Conservation (phyloP, 1,284 basidiomycete genomes). For the Cryptococcus hybrid region DNA sequence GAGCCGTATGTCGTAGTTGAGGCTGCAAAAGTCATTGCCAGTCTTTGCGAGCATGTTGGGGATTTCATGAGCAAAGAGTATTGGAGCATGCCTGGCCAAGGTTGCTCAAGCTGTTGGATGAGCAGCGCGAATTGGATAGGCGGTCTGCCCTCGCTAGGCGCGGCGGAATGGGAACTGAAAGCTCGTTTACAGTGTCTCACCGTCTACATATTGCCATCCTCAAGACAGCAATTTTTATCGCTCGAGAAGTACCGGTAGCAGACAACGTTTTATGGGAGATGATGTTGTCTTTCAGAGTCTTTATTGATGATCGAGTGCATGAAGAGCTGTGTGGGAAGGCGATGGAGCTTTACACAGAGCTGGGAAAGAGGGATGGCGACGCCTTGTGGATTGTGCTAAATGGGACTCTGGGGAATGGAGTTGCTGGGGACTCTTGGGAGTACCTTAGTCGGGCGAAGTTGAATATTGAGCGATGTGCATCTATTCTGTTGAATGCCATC, state of each 20-base stretch:
- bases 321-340: slow-evolving; percentile 69
- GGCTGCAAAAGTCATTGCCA: slow-evolving; percentile 66
- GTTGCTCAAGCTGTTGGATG: slow-evolving; percentile 61
- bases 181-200: slow-evolving; percentile 60
- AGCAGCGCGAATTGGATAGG: slow-evolving; percentile 61
- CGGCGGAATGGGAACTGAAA: slow-evolving; percentile 30
- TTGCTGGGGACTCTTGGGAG: slow-evolving; percentile 23
- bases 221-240: slow-evolving; percentile 65
- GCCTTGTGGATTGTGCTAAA: slow-evolving; percentile 74
- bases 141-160: slow-evolving; percentile 61
- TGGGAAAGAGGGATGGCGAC: slow-evolving; percentile 65
- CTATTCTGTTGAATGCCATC: no score
- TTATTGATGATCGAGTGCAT: slow-evolving; percentile 64
- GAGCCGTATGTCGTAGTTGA: slow-evolving; percentile 75
- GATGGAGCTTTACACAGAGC: slow-evolving; percentile 61
- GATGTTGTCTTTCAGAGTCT: slow-evolving; percentile 66
- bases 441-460: slow-evolving; percentile 29
- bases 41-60: slow-evolving; percentile 66
- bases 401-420: slow-evolving; percentile 55
- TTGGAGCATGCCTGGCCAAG: slow-evolving; percentile 90
- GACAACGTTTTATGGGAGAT: slow-evolving; percentile 76
- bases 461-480: slow-evolving; percentile 15
- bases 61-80: slow-evolving; percentile 77
- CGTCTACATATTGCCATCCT: slow-evolving; percentile 70
- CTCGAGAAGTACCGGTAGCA: slow-evolving; percentile 62